phyloP scores from a whole-genome alignment of 495 filamentous ascomycete species.

The Patellaria atrata region DNA sequence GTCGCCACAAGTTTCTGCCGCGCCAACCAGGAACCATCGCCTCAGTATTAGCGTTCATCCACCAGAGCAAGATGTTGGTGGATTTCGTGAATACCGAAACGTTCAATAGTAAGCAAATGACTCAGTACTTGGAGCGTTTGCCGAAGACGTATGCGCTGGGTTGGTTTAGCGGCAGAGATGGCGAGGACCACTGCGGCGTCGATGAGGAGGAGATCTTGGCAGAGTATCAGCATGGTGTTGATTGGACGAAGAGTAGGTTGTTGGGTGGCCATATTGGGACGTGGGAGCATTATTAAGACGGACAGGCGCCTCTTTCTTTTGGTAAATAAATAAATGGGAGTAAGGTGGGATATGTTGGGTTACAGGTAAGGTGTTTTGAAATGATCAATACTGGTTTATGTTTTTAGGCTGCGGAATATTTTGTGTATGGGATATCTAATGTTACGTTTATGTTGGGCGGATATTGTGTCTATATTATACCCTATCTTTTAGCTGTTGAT shows the following conservation, averaged over 20 bases:
- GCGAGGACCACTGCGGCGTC: slow-evolving; percentile 50
- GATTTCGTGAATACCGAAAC: slow-evolving; percentile 53
- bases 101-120: slow-evolving; percentile 42
- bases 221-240: slow-evolving; percentile 43
- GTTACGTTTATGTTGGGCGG: too few species aligned
- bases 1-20: slow-evolving; percentile 50
- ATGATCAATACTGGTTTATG: too few species aligned
- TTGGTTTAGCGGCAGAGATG: slow-evolving; percentile 56
- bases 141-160: slow-evolving; percentile 56
- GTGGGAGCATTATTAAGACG: slow-evolving; percentile 14
- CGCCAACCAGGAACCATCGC: slow-evolving; percentile 61
- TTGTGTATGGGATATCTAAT: too few species aligned
- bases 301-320: neutral
- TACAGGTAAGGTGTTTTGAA: neutral
- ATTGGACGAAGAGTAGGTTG: slow-evolving; percentile 19
- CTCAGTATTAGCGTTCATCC: slow-evolving; percentile 55
- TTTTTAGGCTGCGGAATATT: too few species aligned
- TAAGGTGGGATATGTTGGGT: neutral
- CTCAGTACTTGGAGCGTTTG: slow-evolving; percentile 33
- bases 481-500: too few species aligned
- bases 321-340: neutral
- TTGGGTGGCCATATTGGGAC: slow-evolving; percentile 17
- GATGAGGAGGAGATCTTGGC: slow-evolving; percentile 53
- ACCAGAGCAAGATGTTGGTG: slow-evolving; percentile 60
- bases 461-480: too few species aligned